A percentile compares a stretch with the other conserved stretches of the same genome.
Evolutionary conservation across 345 rosid genomes (phyloP).

Genomic region (Erodium maritimum): DNA sequence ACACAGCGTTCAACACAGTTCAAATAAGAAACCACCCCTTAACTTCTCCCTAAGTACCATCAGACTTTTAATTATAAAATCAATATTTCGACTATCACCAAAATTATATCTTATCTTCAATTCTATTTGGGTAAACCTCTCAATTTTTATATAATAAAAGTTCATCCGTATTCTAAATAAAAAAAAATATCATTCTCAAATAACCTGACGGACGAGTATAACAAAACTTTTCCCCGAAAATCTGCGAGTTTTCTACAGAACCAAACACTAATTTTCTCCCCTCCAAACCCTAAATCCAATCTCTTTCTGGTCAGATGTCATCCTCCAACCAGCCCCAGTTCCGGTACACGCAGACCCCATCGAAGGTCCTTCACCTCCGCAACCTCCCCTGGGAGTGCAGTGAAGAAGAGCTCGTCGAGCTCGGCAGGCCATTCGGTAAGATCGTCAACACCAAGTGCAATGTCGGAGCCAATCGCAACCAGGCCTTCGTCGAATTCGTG

Average conservation of each 20-base stretch:
- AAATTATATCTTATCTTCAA: too few species aligned
- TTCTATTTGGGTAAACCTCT: too few species aligned
- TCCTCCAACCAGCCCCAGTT: conserved; percentile 76
- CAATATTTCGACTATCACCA: too few species aligned
- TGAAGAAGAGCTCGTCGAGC: conserved; percentile 89
- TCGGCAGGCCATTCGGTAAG: conserved; percentile 83
- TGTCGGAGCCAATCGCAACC: conserved; percentile 90
- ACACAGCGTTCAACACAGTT: too few species aligned
- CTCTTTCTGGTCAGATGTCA: conserved; percentile 28
- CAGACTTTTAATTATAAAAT: too few species aligned
- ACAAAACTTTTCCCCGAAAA: conserved; percentile 7
- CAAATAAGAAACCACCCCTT: too few species aligned
- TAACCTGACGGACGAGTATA: too few species aligned
- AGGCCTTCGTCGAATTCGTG: conserved; percentile 92
- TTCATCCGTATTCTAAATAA: too few species aligned
- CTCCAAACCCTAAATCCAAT: conserved; percentile 1
- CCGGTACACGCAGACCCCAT: conserved; percentile 90
- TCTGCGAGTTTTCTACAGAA: conserved; percentile 13
- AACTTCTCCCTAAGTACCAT: too few species aligned
- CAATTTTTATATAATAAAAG: too few species aligned
- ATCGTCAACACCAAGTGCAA: conserved; percentile 88
- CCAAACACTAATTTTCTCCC: conserved; percentile 7
- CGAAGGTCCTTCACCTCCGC: conserved; percentile 86
- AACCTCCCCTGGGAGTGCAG: conserved; percentile 91
- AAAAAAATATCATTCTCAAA: too few species aligned